Evolutionary conservation across 2,329 filamentous ascomycete species (phyloP).

Genomic region (Botryosphaeria dothidea): DNA sequence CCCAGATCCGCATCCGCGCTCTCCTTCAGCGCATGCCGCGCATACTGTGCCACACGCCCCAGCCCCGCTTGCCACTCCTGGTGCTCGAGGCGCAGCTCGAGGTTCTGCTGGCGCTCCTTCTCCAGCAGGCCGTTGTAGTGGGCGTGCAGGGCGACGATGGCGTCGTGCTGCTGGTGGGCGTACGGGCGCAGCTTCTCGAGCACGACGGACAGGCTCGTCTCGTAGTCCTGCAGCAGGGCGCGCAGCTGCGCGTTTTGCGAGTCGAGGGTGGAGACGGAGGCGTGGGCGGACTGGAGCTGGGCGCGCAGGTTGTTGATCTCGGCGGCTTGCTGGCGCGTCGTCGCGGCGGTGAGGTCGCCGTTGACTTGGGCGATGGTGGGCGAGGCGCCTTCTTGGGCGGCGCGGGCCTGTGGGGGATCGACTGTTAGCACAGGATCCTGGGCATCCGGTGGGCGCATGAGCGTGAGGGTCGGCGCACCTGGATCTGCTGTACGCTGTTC

Average conservation of each 20-base stretch:
- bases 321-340: constrained; percentile 23
- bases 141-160: constrained; percentile 47
- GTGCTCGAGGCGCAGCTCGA: constrained; percentile 49
- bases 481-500: constrained; percentile 37
- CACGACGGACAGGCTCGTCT: constrained; percentile 41
- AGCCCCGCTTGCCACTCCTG: constrained; percentile 52
- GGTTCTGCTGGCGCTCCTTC: constrained; percentile 43
- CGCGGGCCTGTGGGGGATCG: constrained; percentile 28
- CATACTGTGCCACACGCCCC: constrained; percentile 43
- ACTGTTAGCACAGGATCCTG: neutral
- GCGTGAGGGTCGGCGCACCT: neutral
- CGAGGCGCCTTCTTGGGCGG: constrained; percentile 34
- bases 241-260: constrained; percentile 30
- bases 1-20: constrained; percentile 40
- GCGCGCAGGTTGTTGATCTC: constrained; percentile 34
- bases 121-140: constrained; percentile 50
- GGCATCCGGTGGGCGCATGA: neutral
- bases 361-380: constrained; percentile 34
- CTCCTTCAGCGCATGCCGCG: constrained; percentile 40
- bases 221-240: constrained; percentile 42
- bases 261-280: constrained; percentile 29
- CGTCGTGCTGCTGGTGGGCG: constrained; percentile 43
- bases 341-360: constrained; percentile 27
- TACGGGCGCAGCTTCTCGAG: constrained; percentile 39
- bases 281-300: constrained; percentile 33